These are phyloP conservation scores for Cynanchum wilfordii DNA, from an alignment of 257 asterid genomes.

Conservation along the genomic window DNA sequence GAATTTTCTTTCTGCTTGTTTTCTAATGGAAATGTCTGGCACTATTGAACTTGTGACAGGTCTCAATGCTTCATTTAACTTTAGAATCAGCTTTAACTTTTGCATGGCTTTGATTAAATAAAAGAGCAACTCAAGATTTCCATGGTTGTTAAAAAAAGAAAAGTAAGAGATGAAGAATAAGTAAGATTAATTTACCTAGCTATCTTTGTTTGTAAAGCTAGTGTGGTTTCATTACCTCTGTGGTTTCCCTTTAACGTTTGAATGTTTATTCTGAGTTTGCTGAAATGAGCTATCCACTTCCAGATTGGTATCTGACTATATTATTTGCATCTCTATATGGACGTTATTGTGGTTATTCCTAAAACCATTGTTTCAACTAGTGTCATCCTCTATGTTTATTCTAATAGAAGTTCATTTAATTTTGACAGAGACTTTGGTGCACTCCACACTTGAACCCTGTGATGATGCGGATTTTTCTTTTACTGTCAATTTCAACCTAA, in stretches of 20 bases:
- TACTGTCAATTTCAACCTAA: slow-evolving; percentile 70
- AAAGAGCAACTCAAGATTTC: neutral
- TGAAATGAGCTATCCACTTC: neutral
- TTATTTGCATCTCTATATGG: neutral
- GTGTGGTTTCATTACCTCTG: neutral
- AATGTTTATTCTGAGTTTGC: neutral
- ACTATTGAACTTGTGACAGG: neutral
- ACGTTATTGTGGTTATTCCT: neutral
- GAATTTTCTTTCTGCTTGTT: neutral
- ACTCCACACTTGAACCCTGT: slow-evolving; percentile 88
- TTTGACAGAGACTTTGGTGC: slow-evolving; percentile 98
- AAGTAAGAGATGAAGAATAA: neutral
- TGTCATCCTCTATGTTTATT: neutral
- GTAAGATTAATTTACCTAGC: neutral
- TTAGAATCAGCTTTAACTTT: neutral
- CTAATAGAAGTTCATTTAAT: slow-evolving; percentile 9
- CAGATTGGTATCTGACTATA: neutral
- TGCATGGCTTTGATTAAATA: neutral
- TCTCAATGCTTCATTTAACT: neutral
- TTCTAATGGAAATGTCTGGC: neutral
- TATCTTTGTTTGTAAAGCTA: neutral
- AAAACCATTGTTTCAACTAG: neutral
- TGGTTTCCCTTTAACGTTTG: neutral
- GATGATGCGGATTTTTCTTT: slow-evolving; percentile 85
- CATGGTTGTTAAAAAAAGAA: neutral